Evolutionary conservation across 2,329 filamentous ascomycete species (phyloP).

Genomic region (Coniochaeta hoffmannii): DNA sequence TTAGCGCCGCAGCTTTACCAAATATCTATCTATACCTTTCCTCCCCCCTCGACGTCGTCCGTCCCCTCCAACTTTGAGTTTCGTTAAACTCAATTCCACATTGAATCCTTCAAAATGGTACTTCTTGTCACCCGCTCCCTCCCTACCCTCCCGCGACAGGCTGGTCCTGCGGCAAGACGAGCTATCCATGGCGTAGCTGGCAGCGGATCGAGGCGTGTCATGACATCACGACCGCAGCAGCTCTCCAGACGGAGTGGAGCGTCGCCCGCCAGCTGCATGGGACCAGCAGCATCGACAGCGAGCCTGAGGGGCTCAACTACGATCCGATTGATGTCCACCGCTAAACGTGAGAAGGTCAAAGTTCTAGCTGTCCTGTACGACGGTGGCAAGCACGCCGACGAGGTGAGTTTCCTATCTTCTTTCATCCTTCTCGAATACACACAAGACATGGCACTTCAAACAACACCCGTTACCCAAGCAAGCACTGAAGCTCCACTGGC

Average conservation of each 20-base stretch:
- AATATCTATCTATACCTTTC: background rate
- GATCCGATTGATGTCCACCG: slow-evolving; percentile 49
- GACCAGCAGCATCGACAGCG: slow-evolving; percentile 6
- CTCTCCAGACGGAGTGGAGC: background rate
- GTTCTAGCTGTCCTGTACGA: slow-evolving; percentile 93
- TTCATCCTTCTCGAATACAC: background rate
- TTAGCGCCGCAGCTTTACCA: background rate
- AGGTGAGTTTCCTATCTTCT: slow-evolving; percentile 45
- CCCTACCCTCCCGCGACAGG: slow-evolving; percentile 10
- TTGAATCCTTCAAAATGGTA: slow-evolving; percentile 14
- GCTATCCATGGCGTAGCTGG: slow-evolving; percentile 9
- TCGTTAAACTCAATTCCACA: background rate
- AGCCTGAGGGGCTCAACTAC: slow-evolving; percentile 31
- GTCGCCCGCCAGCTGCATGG: background rate
- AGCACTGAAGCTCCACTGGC: background rate
- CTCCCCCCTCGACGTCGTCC: background rate
- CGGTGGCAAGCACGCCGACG: slow-evolving; percentile 77
- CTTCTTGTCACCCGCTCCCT: slow-evolving; percentile 11
- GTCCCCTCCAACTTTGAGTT: background rate
- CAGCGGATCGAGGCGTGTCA: slow-evolving; percentile 4
- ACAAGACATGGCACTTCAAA: background rate
- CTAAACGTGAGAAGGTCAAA: slow-evolving; percentile 66
- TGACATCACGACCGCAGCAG: slow-evolving; percentile 7
- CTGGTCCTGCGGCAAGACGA: slow-evolving; percentile 9
- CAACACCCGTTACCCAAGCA: background rate